Percentiles rank a stretch among this genome's conserved stretches.
Evolutionary conservation across 345 rosid genomes (phyloP).

Genomic region (Eucalyptus pauciflora): DNA sequence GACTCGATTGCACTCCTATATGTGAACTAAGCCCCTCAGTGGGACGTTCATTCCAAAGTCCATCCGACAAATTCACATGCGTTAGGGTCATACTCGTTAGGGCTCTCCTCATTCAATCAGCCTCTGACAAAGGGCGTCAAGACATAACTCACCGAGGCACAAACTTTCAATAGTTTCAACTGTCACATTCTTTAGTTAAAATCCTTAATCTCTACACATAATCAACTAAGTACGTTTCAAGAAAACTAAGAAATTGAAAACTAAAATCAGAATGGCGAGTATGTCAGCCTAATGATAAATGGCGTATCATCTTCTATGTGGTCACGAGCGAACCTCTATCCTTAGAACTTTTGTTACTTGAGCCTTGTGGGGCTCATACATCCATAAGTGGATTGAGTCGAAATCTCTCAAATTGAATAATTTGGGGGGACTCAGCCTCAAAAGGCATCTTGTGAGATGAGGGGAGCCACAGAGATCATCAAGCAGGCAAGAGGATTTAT

Average conservation of each 20-base stretch:
- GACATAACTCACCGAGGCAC: no score
- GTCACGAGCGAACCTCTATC: not conserved
- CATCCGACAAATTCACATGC: not conserved
- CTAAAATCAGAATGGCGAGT: not conserved
- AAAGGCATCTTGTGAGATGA: no score
- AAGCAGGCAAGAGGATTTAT: no score
- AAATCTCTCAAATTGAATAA: not conserved
- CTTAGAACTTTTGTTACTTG: not conserved
- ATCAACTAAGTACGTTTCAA: not conserved
- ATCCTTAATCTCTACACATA: not conserved
- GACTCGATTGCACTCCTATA: not conserved
- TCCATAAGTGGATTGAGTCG: not conserved
- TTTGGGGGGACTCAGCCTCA: no score
- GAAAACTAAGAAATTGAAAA: not conserved
- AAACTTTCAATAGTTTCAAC: no score
- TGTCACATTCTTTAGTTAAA: not conserved
- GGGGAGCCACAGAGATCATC: no score
- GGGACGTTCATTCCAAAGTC: no score
- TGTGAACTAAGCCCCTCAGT: not conserved
- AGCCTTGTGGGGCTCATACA: not conserved
- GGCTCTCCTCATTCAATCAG: no score
- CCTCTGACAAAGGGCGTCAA: no score
- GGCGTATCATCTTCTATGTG: not conserved
- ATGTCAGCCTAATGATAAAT: not conserved
- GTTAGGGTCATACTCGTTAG: not conserved